phyloP scores from a whole-genome alignment of 441 rosid genomes.

The Syzygium syzygioides region DNA sequence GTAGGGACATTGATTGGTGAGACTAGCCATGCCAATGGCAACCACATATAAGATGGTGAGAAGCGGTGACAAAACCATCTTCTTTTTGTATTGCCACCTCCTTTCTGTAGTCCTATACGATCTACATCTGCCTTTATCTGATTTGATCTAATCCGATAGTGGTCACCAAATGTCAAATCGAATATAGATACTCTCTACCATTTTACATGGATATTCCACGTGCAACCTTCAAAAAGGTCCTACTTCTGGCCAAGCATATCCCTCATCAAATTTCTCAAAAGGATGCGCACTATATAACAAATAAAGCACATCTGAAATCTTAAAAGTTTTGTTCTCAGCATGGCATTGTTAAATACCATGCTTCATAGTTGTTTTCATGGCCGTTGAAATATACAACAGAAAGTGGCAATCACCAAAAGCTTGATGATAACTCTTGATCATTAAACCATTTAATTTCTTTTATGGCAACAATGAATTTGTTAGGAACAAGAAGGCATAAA shows the following conservation, averaged over 20 bases:
- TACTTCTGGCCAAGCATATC: not conserved
- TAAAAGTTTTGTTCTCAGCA: not conserved
- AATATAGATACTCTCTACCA: not conserved
- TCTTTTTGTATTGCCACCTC: not conserved
- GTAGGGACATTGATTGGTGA: not conserved
- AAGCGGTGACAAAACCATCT: not conserved
- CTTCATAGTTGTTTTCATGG: not conserved
- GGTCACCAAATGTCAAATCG: not conserved
- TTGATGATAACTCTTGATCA: too few relatives aligned
- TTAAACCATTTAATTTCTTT: too few relatives aligned
- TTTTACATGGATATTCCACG: not conserved
- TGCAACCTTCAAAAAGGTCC: not conserved
- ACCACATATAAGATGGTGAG: not conserved
- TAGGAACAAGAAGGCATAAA: too few relatives aligned
- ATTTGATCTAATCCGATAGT: not conserved
- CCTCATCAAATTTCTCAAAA: not conserved
- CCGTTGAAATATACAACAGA: not conserved
- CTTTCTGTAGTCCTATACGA: not conserved
- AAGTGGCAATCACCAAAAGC: not conserved
- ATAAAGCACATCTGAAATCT: not conserved
- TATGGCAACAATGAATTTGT: too few relatives aligned
- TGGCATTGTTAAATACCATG: not conserved
- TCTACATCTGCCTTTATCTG: not conserved
- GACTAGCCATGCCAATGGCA: not conserved
- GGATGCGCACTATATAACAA: not conserved